Base-by-base conservation (phyloP, 495 filamentous ascomycete genomes). In the Annulohypoxylon moriforme region DNA sequence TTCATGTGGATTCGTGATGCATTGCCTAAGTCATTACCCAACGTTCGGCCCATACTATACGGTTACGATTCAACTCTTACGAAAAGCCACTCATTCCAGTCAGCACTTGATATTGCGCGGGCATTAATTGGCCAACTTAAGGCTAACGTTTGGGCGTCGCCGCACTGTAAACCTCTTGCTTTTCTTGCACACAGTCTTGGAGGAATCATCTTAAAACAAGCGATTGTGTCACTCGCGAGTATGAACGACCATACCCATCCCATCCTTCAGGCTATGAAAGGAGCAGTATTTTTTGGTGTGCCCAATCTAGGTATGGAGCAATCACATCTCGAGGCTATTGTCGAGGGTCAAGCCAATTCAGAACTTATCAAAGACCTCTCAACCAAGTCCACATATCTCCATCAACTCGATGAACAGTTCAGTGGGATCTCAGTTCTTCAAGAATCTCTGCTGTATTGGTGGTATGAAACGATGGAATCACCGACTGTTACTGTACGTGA, bases 1-100 rank as follows among this genome's bases (percentile, higher is more conserved):
- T 57, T 57, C 53, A 57, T 57, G 53, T 83, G 81, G 81, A 76
- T 81, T 27, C 72, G 72, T 27, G 81, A 83, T 53, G 63, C 64
- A 6, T 58, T 81, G 13, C 77, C 77, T 16, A 36, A 25, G 53
- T 57, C 53, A 57, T 38, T 57, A 24, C 53, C 53, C 3, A 9
- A 38, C 16, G 16, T 57, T 22, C 53, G 53, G 14, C 53, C 53
- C 9, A 57, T 57, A 40, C 20, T 57, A 27, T 57, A 57, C 33
- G 53, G 53, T 33, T 57, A 57, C 7, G 31, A 57, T 57, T 38
- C 53, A 7, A 40, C 18, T 24, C 53, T 57, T 14, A 1, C 33
- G 9, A 24, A 29, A 38, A 57, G 53, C 22, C 53, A 38, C 22
- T 57, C 53, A 38, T 57, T 57, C 31, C 53, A 57, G 22, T 36